A percentile compares a stretch with the other conserved stretches of the same genome.
phyloP scores from a whole-genome alignment of 1,139 yeast genomes.

The Candida glucosophila region DNA sequence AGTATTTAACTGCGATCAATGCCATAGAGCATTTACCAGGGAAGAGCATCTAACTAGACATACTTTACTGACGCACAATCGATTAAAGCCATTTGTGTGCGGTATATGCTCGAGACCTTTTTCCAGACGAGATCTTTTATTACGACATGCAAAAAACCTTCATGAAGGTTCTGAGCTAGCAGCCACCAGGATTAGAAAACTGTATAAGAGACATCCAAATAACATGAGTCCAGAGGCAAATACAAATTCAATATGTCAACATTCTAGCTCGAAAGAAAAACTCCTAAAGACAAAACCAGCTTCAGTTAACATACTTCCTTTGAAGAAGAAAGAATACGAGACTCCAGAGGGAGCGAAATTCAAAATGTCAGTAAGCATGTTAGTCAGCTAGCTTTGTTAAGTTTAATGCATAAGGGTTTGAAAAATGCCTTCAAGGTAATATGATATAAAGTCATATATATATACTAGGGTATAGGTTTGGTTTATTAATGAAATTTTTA shows the following conservation, averaged over 20 bases:
- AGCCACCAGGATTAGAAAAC: constrained; percentile 36
- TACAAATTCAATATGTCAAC: too few species aligned
- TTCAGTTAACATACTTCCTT: too few species aligned
- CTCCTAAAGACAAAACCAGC: too few species aligned
- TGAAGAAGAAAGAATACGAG: constrained; percentile 11
- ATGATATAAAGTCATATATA: neutral
- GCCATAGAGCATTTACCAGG: constrained; percentile 39
- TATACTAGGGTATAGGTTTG: too few species aligned
- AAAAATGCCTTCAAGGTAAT: neutral
- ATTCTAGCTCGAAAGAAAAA: too few species aligned
- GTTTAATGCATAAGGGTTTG: neutral
- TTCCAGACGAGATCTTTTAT: constrained; percentile 81
- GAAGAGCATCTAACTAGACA: constrained; percentile 42
- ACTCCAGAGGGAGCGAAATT: constrained; percentile 20
- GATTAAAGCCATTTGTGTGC: constrained; percentile 56
- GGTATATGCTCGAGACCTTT: constrained; percentile 94
- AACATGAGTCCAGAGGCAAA: too few species aligned
- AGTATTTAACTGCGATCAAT: constrained; percentile 33
- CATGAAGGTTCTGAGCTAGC: constrained; percentile 61
- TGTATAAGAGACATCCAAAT: constrained; percentile 23
- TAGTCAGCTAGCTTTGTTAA: constrained; percentile 21
- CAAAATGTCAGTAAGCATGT: constrained; percentile 40
- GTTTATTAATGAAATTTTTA: too few species aligned
- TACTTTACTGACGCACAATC: constrained; percentile 37
- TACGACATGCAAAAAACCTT: constrained; percentile 89